Evolutionary conservation across 306 rosid genomes (phyloP).

Genomic region (Dicorynia guianensis): DNA sequence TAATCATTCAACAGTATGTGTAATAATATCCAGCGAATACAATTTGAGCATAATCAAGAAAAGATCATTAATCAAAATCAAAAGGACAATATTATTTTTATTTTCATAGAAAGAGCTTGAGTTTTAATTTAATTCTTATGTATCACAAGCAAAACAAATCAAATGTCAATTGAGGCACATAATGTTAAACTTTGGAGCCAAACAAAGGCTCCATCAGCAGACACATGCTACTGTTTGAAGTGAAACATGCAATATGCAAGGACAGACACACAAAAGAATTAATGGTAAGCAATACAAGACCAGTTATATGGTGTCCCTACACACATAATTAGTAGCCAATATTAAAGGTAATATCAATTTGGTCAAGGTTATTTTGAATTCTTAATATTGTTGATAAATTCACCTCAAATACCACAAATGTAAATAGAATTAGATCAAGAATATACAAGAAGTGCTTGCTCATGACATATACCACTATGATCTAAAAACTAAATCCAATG

Average conservation of each 20-base stretch:
- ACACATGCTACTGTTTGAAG: slow-evolving; percentile 25
- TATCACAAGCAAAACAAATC: slow-evolving; percentile 8
- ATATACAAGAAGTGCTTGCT: not conserved
- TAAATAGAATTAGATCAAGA: not conserved
- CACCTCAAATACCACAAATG: not conserved
- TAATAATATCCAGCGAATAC: slow-evolving; percentile 28
- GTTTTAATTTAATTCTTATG: not conserved
- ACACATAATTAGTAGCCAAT: slow-evolving; percentile 12
- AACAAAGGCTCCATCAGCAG: slow-evolving; percentile 1
- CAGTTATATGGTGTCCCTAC: not conserved
- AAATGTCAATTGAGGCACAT: not conserved
- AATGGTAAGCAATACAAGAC: slow-evolving; percentile 6
- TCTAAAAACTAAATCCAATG: not conserved
- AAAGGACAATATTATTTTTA: not conserved
- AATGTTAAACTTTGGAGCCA: slow-evolving; percentile 5
- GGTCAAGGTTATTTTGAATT: slow-evolving; percentile 24
- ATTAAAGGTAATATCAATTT: slow-evolving; percentile 13
- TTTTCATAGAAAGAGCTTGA: not conserved
- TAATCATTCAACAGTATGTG: slow-evolving; percentile 7
- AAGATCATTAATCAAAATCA: slow-evolving; percentile 7
- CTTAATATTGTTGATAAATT: not conserved
- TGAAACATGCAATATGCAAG: slow-evolving; percentile 5
- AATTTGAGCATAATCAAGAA: slow-evolving; percentile 20
- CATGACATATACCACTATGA: not conserved
- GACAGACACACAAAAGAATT: not conserved